Base-by-base conservation (phyloP, 345 rosid species). In the Triadica sebifera region DNA sequence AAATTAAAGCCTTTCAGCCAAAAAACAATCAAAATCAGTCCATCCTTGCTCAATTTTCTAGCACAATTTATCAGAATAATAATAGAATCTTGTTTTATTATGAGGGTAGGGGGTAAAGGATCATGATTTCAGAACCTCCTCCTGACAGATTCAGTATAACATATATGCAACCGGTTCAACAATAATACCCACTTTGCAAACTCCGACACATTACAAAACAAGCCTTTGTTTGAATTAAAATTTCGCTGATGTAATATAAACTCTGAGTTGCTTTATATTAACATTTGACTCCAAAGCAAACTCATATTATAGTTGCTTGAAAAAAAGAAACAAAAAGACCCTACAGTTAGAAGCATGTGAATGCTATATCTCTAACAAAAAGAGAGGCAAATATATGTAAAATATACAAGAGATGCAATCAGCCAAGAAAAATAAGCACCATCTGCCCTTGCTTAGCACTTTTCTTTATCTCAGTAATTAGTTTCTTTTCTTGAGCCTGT, bases 391-490 rank as follows among this genome's bases (percentile, higher is more conserved):
- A 38, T 16, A 62, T 34, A 4, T 34, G 45, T 34, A 17, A 55
- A 55, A 41, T 43, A 34, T 4, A 52, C 37, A 41, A 17, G 12
- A 0, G 52, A 43, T 5, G 15, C 11, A 65, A 38, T 41, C 59
- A 16, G 29, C 43, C 2, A 37, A 51, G 3, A 38, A 47, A 71
- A 64, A 37, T 59, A 73, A 85, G 5, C 50, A 91, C 98, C 99
- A 95, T 95, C 80, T 95, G 99, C 72, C 98, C 99, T 79, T 93
- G 99, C 86, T 93, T 95, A 60, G 96, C 98, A 38, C 86, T 91
- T 70, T 91, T 93, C 86, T 95, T 95, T 50, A 95, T 95, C 89
- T 95, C 99, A 0, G 86, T 52, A 11, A 93, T 92, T 20, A 95
- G 90, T 71, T 95, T 92, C 93, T 95, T 93, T 83, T 95, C 98